phyloP scores from a whole-genome alignment of 2,329 filamentous ascomycete species.

The Rutstroemia sp. region DNA sequence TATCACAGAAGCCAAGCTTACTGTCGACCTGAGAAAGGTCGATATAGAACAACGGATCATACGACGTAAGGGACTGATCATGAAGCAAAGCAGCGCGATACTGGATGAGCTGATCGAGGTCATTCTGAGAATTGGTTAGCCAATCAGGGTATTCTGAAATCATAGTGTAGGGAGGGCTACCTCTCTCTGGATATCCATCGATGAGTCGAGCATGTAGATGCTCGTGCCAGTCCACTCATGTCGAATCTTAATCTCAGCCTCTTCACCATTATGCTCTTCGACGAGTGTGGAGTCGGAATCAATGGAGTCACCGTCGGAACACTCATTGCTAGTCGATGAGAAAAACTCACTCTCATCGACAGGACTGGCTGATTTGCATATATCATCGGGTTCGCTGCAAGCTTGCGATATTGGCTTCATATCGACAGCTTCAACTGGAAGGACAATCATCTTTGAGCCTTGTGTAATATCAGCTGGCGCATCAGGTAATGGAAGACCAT shows the following conservation, averaged over 20 bases:
- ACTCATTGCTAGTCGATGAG: too few relatives aligned
- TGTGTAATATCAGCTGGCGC: background rate
- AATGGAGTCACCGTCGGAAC: too few relatives aligned
- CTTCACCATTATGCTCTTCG: background rate
- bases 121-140: slow-evolving; percentile 7
- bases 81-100: slow-evolving; percentile 11
- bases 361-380: too few relatives aligned
- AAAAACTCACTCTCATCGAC: too few relatives aligned
- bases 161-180: slow-evolving; percentile 3
- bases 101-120: slow-evolving; percentile 10
- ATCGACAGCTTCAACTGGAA: too few relatives aligned
- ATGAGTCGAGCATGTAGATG: slow-evolving; percentile 6
- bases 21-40: slow-evolving; percentile 11
- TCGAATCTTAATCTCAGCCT: background rate
- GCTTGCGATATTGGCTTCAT: too few relatives aligned
- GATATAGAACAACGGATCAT: slow-evolving; percentile 17
- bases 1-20: slow-evolving; percentile 22
- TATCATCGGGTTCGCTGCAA: too few relatives aligned
- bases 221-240: slow-evolving; percentile 21
- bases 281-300: too few relatives aligned
- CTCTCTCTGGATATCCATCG: slow-evolving; percentile 10
- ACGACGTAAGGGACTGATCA: slow-evolving; percentile 8
- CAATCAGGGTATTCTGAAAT: background rate
- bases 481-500: background rate
- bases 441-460: background rate